These are phyloP conservation scores for Talaromyces sp. DNA, from an alignment of 2,329 filamentous ascomycete genomes.

Conservation along the genomic window DNA sequence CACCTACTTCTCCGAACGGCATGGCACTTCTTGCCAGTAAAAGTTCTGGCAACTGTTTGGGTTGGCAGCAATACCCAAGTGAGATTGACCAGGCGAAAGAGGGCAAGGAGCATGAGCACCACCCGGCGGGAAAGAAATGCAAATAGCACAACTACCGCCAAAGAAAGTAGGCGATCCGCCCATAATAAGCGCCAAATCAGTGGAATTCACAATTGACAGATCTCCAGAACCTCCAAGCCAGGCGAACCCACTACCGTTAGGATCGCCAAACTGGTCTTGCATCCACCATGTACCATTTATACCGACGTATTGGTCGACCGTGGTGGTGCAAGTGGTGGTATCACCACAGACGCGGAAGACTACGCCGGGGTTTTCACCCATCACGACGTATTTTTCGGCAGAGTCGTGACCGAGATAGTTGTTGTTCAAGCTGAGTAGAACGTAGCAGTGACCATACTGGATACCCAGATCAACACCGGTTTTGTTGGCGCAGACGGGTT, in stretches of 20 bases:
- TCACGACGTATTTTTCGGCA: slow-evolving; percentile 12
- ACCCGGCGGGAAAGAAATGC: slow-evolving; percentile 15
- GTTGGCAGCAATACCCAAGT: slow-evolving; percentile 16
- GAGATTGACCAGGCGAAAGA: slow-evolving; percentile 16
- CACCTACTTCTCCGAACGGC: slow-evolving; percentile 13
- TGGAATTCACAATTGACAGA: slow-evolving; percentile 9
- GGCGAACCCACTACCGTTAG: slow-evolving; percentile 14
- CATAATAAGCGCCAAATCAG: slow-evolving; percentile 4
- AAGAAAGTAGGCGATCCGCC: slow-evolving; percentile 12
- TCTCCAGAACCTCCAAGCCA: slow-evolving; percentile 14
- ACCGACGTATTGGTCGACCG: slow-evolving; percentile 5
- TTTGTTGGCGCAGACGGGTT: slow-evolving; percentile 11
- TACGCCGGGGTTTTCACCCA: slow-evolving; percentile 17
- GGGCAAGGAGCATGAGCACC: slow-evolving; percentile 20
- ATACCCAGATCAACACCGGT: slow-evolving; percentile 12
- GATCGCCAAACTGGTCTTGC: slow-evolving; percentile 17
- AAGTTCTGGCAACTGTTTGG: slow-evolving; percentile 18
- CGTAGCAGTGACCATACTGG: slow-evolving; percentile 16
- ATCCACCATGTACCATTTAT: slow-evolving; percentile 17
- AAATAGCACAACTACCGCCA: slow-evolving; percentile 16
- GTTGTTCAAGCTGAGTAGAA: slow-evolving; percentile 14
- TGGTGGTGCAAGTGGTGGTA: slow-evolving; percentile 1
- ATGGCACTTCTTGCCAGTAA: slow-evolving; percentile 16
- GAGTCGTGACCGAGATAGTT: slow-evolving; percentile 18
- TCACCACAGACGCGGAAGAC: slow-evolving; percentile 18